These are phyloP conservation scores for Penicillium angulare DNA, from an alignment of 495 filamentous ascomycete species.

Conservation along the genomic window DNA sequence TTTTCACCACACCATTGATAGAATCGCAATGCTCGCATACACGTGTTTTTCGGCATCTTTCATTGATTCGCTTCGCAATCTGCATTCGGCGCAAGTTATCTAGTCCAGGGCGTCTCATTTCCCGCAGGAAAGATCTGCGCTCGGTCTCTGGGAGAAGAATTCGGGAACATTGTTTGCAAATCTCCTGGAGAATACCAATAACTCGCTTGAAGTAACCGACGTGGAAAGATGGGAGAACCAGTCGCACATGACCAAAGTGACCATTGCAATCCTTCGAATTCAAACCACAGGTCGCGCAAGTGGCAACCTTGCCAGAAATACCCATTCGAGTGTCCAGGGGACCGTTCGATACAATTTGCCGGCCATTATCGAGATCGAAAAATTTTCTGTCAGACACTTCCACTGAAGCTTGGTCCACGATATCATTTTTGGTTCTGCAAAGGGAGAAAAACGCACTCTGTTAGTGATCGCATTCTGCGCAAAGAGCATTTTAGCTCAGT, in stretches of 20 bases:
- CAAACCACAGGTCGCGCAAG: slow-evolving; percentile 79
- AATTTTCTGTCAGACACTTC: slow-evolving; percentile 89
- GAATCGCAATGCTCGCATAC: slow-evolving; percentile 71
- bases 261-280: slow-evolving; percentile 80
- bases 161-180: slow-evolving; percentile 75
- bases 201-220: slow-evolving; percentile 93
- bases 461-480: slow-evolving; percentile 23
- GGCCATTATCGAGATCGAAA: slow-evolving; percentile 76
- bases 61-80: slow-evolving; percentile 82
- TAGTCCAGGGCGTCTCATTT: slow-evolving; percentile 75
- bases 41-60: slow-evolving; percentile 82
- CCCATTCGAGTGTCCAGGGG: slow-evolving; percentile 85
- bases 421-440: slow-evolving; percentile 79
- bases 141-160: slow-evolving; percentile 78
- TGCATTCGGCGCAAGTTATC: slow-evolving; percentile 78
- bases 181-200: slow-evolving; percentile 82
- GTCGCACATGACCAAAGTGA: slow-evolving; percentile 88
- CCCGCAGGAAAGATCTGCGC: slow-evolving; percentile 66
- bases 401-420: slow-evolving; percentile 88
- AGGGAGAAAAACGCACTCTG: slow-evolving; percentile 7
- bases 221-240: slow-evolving; percentile 89
- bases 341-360: slow-evolving; percentile 72
- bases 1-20: slow-evolving; percentile 86
- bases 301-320: slow-evolving; percentile 71
- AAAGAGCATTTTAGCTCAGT: slow-evolving; percentile 7